phyloP scores from a whole-genome alignment of 2,329 filamentous ascomycete species.

The Fusarium proliferatum region DNA sequence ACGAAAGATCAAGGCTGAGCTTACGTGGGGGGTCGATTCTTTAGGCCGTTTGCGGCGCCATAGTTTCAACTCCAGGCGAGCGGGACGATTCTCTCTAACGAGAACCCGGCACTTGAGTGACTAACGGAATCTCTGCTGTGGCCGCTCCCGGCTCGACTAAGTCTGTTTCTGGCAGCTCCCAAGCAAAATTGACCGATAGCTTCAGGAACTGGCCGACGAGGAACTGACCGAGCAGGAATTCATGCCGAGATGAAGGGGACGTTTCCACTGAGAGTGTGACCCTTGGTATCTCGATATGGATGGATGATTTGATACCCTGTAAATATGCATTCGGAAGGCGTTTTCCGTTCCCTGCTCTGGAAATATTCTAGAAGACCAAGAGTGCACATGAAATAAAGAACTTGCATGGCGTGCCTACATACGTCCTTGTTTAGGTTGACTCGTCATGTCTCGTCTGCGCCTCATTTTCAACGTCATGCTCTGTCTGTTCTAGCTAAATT shows the following conservation, averaged over 20 bases:
- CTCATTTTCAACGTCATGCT: conserved; percentile 13
- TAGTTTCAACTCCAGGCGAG: conserved; percentile 8
- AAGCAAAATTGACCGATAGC: background rate
- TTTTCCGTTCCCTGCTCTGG: conserved; percentile 4
- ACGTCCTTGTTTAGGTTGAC: background rate
- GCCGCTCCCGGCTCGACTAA: background rate
- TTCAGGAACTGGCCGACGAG: background rate
- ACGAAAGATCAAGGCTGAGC: background rate
- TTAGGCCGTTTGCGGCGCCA: background rate
- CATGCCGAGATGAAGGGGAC: conserved; percentile 26
- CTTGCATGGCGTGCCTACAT: background rate
- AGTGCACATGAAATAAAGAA: background rate
- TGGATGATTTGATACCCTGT: background rate
- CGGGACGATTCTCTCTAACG: conserved; percentile 17
- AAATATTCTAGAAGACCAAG: conserved; percentile 18
- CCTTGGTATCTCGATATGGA: conserved; percentile 12
- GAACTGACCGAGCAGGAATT: conserved; percentile 5
- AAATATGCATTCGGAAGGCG: background rate
- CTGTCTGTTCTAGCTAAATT: background rate
- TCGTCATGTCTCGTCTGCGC: background rate
- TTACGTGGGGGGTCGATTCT: background rate
- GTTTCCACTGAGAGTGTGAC: conserved; percentile 1
- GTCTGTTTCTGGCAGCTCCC: background rate
- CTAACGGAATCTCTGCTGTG: background rate
- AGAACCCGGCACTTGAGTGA: conserved; percentile 14